These are phyloP conservation scores for Aspergillus novoparasiticus DNA, from an alignment of 2,329 filamentous ascomycete species.

Conservation along the genomic window DNA sequence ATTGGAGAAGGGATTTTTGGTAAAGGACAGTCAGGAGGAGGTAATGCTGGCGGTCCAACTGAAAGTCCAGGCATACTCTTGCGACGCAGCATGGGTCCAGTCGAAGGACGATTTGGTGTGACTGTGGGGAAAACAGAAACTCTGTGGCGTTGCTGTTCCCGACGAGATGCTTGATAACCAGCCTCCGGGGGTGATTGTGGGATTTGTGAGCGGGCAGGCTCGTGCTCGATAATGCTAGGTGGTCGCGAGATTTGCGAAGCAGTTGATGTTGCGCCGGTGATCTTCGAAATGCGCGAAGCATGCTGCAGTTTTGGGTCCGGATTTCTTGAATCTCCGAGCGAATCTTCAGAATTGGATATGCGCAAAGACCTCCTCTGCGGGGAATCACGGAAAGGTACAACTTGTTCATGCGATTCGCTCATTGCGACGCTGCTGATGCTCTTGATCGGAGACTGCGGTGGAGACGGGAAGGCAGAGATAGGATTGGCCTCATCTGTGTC, in stretches of 20 bases:
- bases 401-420: constrained; percentile 25
- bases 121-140: constrained; percentile 15
- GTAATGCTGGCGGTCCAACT: constrained; percentile 32
- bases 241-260: constrained; percentile 24
- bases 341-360: constrained; percentile 34
- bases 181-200: constrained; percentile 8
- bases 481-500: constrained; percentile 18
- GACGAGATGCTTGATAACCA: background rate
- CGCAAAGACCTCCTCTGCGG: constrained; percentile 25
- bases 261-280: constrained; percentile 9
- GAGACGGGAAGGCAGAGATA: constrained; percentile 30
- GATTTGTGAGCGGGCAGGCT: constrained; percentile 13
- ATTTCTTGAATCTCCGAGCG: constrained; percentile 21
- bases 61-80: constrained; percentile 37
- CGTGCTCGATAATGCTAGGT: constrained; percentile 20
- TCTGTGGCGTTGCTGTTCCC: constrained; percentile 17
- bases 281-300: constrained; percentile 21
- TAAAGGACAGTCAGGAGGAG: constrained; percentile 37
- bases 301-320: constrained; percentile 11
- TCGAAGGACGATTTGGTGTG: constrained; percentile 10
- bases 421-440: constrained; percentile 27
- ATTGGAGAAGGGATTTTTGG: constrained; percentile 34
- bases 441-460: constrained; percentile 36
- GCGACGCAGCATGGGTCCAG: constrained; percentile 27
- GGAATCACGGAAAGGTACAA: constrained; percentile 15